Evolutionary conservation across 306 rosid species (phyloP), one percentile per base, ranked within the genome.

Genomic region (Cicer arietinum): DNA sequence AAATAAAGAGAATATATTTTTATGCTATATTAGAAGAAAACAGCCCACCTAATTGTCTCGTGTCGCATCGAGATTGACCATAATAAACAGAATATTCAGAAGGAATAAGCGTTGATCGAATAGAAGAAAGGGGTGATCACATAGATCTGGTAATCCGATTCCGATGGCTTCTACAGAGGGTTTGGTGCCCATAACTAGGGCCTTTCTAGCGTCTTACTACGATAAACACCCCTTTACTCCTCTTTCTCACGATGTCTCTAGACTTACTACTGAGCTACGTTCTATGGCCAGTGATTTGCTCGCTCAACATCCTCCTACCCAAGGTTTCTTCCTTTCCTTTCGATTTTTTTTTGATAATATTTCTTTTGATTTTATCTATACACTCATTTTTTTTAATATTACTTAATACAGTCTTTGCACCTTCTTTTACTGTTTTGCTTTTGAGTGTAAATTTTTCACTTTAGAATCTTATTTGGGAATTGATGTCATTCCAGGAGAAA

Each of bases 81-180:
- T n/a, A 14, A 51, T 20, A 51, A 0, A 51, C 14, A 61, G 67
- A 61, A 61, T 61, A 61, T 61, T 61, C 67, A 45, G 3, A 7
- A n/a, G 22, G 45, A 61, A 61, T 61, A n/a, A 13, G n/a, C 5
- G 11, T 63, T 16, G 10, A 30, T 67, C 30, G 56, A 61, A 62
- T 14, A 52, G 51, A 13, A 7, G 45, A 56, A 8, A 39, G 39
- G 25, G 5, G n/a, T 1, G 22, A 30, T 14, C 48, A 3, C 18
- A 6, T n/a, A 9, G 73, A 54, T 67, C 68, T 37, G 77, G 62
- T 46, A 16, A 40, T 69, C 62, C 56, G 58, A 90, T 84, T 60
- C 62, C 44, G 42, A 92, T 91, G 98, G 93, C 98, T 81, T 88
- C 95, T 7, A 94, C 86, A 25, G 96, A 87, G 78, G 98, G 98